Conservation (phyloP, 2,329 filamentous ascomycete genomes). For the Fusarium redolens region DNA sequence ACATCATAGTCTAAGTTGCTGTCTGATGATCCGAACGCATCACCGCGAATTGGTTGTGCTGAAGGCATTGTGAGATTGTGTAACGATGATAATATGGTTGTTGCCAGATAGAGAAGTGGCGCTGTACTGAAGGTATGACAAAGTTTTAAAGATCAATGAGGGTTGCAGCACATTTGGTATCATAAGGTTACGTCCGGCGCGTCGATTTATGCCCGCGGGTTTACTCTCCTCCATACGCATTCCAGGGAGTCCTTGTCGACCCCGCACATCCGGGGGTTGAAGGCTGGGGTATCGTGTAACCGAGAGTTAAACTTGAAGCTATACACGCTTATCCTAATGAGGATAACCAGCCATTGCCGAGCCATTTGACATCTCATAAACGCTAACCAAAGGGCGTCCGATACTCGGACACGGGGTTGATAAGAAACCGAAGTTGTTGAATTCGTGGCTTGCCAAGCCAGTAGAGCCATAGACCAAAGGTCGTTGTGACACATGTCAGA, state of each 20-base stretch:
- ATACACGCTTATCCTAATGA: slow-evolving; percentile 8
- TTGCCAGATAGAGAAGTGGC: neutral
- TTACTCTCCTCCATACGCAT: neutral
- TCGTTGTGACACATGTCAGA: neutral
- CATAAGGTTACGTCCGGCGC: neutral
- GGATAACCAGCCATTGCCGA: slow-evolving; percentile 20
- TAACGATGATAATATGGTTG: neutral
- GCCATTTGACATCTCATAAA: neutral
- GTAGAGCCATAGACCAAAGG: neutral
- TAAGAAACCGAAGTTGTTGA: neutral
- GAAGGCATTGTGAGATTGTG: slow-evolving; percentile 22
- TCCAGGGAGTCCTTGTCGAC: neutral
- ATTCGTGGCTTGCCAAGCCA: neutral
- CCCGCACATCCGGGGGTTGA: neutral
- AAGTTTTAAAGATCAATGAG: neutral
- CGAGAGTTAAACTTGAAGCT: neutral
- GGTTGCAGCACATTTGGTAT: no score
- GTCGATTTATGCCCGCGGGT: neutral
- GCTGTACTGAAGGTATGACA: neutral
- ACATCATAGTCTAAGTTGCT: slow-evolving; percentile 36
- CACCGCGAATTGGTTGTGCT: slow-evolving; percentile 4
- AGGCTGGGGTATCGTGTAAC: neutral
- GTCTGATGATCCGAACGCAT: slow-evolving; percentile 11
- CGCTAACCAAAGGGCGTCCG: neutral
- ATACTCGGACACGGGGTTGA: neutral